Conservation (phyloP, 2,329 filamentous ascomycete species). For the Sporothrix globosa region DNA sequence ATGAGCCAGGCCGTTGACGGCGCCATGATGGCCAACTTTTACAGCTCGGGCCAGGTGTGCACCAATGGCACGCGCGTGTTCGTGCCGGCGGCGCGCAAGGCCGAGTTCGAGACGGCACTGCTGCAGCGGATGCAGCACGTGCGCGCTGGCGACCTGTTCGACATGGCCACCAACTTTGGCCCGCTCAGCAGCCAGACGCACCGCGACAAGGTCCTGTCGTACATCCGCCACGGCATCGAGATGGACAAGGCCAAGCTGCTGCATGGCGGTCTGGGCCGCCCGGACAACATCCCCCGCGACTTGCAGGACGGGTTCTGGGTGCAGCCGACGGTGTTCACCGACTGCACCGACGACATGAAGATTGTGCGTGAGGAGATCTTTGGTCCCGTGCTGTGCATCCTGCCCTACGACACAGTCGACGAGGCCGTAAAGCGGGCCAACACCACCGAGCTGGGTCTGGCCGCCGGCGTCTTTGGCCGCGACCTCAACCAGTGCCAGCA, state of each 20-base stretch:
- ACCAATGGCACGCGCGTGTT: conserved; percentile 92
- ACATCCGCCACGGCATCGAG: conserved; percentile 75
- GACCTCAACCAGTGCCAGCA: conserved; percentile 74
- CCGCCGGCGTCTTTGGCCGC: conserved; percentile 80
- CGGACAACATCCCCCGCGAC: conserved; percentile 53
- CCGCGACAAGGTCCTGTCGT: conserved; percentile 74
- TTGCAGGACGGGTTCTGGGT: conserved; percentile 77
- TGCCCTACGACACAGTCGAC: conserved; percentile 71
- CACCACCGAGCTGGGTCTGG: conserved; percentile 74
- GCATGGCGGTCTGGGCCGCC: conserved; percentile 63
- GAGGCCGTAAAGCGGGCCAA: conserved; percentile 76
- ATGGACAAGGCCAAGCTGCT: conserved; percentile 74
- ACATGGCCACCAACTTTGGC: conserved; percentile 77
- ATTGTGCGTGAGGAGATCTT: conserved; percentile 86
- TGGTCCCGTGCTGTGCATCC: conserved; percentile 81
- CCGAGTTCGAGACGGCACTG: conserved; percentile 49
- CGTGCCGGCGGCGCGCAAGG: conserved; percentile 67
- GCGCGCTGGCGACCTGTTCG: conserved; percentile 72
- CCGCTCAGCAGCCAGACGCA: conserved; percentile 77
- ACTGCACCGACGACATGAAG: conserved; percentile 81
- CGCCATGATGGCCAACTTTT: conserved; percentile 94
- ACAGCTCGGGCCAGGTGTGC: conserved; percentile 87
- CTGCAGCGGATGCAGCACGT: conserved; percentile 71
- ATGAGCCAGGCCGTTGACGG: conserved; percentile 81
- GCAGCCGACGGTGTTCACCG: conserved; percentile 78